Base-by-base conservation (phyloP, 257 asterid genomes). In the Rhazya stricta region DNA sequence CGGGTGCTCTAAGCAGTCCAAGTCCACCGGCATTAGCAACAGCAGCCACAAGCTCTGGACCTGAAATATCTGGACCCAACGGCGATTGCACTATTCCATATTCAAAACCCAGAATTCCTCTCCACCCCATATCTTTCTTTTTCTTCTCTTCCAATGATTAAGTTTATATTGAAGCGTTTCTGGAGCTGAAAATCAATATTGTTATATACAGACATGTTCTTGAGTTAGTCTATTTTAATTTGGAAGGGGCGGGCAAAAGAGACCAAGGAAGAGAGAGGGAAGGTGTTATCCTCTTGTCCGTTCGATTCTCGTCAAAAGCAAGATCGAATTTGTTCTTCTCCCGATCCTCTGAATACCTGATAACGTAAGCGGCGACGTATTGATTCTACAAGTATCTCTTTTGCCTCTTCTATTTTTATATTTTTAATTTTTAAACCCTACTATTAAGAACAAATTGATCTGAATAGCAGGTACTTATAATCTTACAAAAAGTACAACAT, bases 71-170 rank as follows among this genome's bases (percentile, higher is more conserved):
- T 1, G 98, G 96, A 6, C 98, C 97, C 73, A 93, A 41, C n/a
- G 97, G 97, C 23, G 96, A 96, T 79, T 88, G 97, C 10, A 93
- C 90, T 58, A 93, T 85, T n/a, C 98, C 98, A 68, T 83, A 91
- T 56, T 91, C 94, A 61, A 93, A 91, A 15, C 96, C 96, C 70
- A 93, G 60, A 32, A 93, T 80, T 71, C 97, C 97, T 84, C 89
- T 85, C 96, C 91, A 89, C 62, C 96, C 98, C 98, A 93, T 93
- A 67, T 78, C 76, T 62, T 45, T 30, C 29, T 19, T 30, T 57
- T 34, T 37, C 51, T 12, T 67, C n/a, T 8, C 25, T 57, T 69
- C 32, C n/a, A 10, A 8, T 2, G 72, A 62, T 69, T 58, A 77
- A 53, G 30, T 32, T 45, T 0, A 51, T 5, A 25, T 27, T 53